Base-by-base conservation (phyloP, 768 basidiomycete genomes). In the Rhizopogon vulgaris region DNA sequence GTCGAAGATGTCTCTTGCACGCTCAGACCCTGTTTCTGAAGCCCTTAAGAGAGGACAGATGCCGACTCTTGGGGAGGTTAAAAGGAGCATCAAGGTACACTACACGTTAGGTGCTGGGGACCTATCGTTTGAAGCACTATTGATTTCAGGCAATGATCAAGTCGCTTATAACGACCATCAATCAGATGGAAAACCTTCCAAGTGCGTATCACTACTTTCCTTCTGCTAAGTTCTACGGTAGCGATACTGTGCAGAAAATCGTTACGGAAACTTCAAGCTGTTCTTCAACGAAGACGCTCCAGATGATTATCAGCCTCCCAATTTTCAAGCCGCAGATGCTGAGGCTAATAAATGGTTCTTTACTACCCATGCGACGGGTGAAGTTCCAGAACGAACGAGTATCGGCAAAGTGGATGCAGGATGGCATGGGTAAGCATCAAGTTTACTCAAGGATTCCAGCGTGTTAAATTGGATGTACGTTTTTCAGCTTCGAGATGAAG, bases 221-320 rank as follows among this genome's bases (percentile, higher is more conserved):
- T 56, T 6, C 32, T 46, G 7, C 56, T 32, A 48, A 4, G 41
- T 48, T 49, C 47, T 27, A 15, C 54, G 22, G 46, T 37, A 38
- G 32, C 37, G 5, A 14, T 32, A 9, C 34, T 9, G 52, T 17
- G 15, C 60, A 89, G 90, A 82, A 59, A 84, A 83, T 42, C 85
- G 91, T 32, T 94, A 77, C 60, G 88, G 90, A n/a, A 89, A 85
- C 18, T 90, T 94, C 73, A 94, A 94, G 63, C 68, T 90, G 10
- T 90, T 86, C 63, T 94, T 92, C 64, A 86, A 85, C 12, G 83
- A 89, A 42, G 74, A 80, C 18, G 84, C 90, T 11, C 92, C 92
- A 0, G 71, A 75, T 8, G 84, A 91, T 47, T 94, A 94, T 60
- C 87, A 94, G 63, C 92, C 92, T 5, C 87, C 87, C 0, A 72